phyloP scores from a whole-genome alignment of 345 rosid species.

The Schrenkiella parvula region DNA sequence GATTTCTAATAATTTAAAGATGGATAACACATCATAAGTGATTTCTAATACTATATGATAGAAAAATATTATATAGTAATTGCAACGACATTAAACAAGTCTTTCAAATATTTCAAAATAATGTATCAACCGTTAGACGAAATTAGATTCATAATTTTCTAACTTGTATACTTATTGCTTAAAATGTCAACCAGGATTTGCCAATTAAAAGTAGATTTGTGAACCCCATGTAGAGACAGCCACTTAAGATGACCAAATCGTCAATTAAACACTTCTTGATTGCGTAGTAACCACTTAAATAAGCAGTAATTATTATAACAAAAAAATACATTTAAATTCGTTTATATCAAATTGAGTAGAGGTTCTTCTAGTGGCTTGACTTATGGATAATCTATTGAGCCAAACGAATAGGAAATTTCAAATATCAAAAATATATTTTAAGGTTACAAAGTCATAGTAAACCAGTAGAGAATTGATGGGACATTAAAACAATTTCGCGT shows the following conservation, averaged over 20 bases:
- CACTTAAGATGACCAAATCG: conserved; percentile 21
- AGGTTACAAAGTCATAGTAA: neutral
- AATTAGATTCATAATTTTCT: too few relatives aligned
- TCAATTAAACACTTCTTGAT: conserved; percentile 15
- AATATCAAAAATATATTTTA: neutral
- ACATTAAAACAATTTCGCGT: neutral
- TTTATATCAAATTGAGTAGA: neutral
- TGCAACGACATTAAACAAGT: too few relatives aligned
- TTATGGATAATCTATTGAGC: conserved; percentile 2
- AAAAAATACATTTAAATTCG: neutral
- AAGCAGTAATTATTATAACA: neutral
- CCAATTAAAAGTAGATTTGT: conserved; percentile 13
- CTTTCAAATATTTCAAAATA: too few relatives aligned
- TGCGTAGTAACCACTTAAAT: neutral
- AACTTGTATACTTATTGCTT: conserved; percentile 5
- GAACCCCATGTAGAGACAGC: conserved; percentile 26
- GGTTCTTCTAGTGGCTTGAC: neutral
- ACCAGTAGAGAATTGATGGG: neutral
- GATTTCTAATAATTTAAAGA: too few relatives aligned
- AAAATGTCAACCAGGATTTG: conserved; percentile 25
- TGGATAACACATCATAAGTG: too few relatives aligned
- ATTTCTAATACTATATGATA: too few relatives aligned
- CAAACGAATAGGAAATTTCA: neutral
- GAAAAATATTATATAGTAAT: too few relatives aligned
- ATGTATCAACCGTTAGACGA: too few relatives aligned